Conservation (phyloP, 805 yeast genomes). For the Metschnikowia reukaufii region DNA sequence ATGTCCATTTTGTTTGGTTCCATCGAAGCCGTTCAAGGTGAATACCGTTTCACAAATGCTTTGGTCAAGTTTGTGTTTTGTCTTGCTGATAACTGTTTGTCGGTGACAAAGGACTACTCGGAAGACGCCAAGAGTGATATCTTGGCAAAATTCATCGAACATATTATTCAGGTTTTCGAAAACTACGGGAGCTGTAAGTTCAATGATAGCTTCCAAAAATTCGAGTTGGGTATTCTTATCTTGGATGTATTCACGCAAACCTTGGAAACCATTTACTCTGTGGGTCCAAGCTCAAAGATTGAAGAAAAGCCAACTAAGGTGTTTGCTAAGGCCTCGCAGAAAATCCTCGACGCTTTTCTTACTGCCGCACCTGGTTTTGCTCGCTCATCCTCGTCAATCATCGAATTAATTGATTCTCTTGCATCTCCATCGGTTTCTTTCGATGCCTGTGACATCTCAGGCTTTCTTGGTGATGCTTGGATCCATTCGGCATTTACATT, state of each 20-base stretch:
- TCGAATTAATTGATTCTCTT: constrained; percentile 49
- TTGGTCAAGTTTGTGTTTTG: constrained; percentile 55
- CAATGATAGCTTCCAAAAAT: constrained; percentile 52
- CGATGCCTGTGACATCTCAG: constrained; percentile 44
- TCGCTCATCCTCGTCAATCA: constrained; percentile 55
- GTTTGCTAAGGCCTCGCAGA: constrained; percentile 50
- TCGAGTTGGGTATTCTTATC: constrained; percentile 57
- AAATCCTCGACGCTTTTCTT: constrained; percentile 57
- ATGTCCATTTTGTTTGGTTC: constrained; percentile 64
- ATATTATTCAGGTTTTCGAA: constrained; percentile 69
- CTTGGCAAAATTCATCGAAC: constrained; percentile 52
- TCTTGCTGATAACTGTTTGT: constrained; percentile 52
- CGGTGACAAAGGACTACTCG: constrained; percentile 34
- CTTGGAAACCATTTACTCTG: constrained; percentile 53
- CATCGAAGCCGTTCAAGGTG: constrained; percentile 68
- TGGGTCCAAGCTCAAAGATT: constrained; percentile 44
- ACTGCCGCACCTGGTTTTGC: constrained; percentile 48
- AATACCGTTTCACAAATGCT: constrained; percentile 61
- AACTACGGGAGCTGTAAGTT: constrained; percentile 73
- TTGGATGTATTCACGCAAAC: constrained; percentile 56
- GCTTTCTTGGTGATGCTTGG: constrained; percentile 51
- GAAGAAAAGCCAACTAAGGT: constrained; percentile 42
- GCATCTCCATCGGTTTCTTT: constrained; percentile 35
- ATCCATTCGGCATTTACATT: constrained; percentile 53
- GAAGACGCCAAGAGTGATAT: constrained; percentile 49